Evolutionary conservation across 169 alveolate species (phyloP), one percentile per base, ranked within the genome.

Genomic region (Plasmodium knowlesi): DNA sequence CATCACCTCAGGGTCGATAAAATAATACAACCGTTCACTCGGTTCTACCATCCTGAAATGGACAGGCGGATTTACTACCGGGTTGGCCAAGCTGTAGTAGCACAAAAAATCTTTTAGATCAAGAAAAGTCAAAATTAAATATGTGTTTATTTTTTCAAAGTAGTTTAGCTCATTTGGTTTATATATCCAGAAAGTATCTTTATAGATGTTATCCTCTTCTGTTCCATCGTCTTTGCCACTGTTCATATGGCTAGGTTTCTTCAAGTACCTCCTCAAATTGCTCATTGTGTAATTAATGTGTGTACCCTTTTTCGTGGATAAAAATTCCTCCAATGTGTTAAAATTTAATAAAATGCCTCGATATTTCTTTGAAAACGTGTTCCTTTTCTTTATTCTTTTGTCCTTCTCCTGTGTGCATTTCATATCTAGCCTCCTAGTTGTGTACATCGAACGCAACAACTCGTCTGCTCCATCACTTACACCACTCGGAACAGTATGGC

Each of bases 11-110:
- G 83, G 28, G 57, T 89, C 78, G 19, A 89, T 73, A 39, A 79
- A 89, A 10, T 79, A 79, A 79, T 61, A 81, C 14, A 79, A 34
- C 25, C 94, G 82, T 57, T 79, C 74, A 41, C 34, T 39, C 22
- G 37, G 53, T 32, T 8, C 22, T 57, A 67, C 19, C 50, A 39
- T 3, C 19, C 79, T 32, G 80, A 71, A 89, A 67, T 89, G 34
- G 32, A 6, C 46, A 14, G 30, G 28, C 8, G 94, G 91, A 22
- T 78, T 89, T 28, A 89, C 70, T 4, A 89, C 74, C 10, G 94
- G 94, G 25, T 89, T 89, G 30, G 94, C 90, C 82, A 81, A 57
- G 46, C 88, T 81, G 28, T 81, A 89, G 16, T 89, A 89, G 50
- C 94, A 89, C 82, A 80, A 19, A 28, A 61, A 80, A 25, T 78